phyloP scores from a whole-genome alignment of 192 early-diverging fungal species.

The Umbelopsis sp. region DNA sequence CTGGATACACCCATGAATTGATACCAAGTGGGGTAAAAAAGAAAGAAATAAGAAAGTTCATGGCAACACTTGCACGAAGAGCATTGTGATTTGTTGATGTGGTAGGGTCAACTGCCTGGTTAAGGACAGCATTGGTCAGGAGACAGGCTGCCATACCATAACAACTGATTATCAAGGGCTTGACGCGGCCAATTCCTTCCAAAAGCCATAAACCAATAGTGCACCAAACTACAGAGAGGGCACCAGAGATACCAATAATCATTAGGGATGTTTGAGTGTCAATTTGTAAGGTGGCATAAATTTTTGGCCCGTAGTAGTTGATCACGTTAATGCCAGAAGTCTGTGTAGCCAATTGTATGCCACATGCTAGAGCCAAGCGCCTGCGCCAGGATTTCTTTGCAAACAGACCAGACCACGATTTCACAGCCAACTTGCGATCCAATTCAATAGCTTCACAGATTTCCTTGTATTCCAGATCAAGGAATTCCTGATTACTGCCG shows the following conservation, averaged over 20 bases:
- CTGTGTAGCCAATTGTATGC: constrained; percentile 63
- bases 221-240: constrained; percentile 9
- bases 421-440: constrained; percentile 49
- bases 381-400: constrained; percentile 45
- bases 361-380: constrained; percentile 47
- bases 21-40: constrained; percentile 80
- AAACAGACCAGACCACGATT: constrained; percentile 46
- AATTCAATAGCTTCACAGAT: constrained; percentile 51
- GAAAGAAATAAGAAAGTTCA: constrained; percentile 66
- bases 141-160: constrained; percentile 18
- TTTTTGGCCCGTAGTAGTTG: constrained; percentile 61
- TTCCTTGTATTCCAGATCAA: constrained; percentile 47
- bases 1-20: constrained; percentile 73
- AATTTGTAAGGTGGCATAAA: constrained; percentile 28
- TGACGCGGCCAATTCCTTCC: constrained; percentile 13
- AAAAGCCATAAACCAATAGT: constrained; percentile 13
- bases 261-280: constrained; percentile 8
- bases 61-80: constrained; percentile 45
- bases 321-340: constrained; percentile 72
- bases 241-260: constrained; percentile 18
- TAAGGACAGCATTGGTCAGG: constrained; percentile 9
- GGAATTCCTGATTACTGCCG: constrained; percentile 39
- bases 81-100: constrained; percentile 1
- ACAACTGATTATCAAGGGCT: constrained; percentile 10
- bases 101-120: constrained; percentile 5